Evolutionary conservation across 2,329 filamentous ascomycete species (phyloP), one percentile per base, ranked within the genome.

Genomic region (Fusarium sp.): DNA sequence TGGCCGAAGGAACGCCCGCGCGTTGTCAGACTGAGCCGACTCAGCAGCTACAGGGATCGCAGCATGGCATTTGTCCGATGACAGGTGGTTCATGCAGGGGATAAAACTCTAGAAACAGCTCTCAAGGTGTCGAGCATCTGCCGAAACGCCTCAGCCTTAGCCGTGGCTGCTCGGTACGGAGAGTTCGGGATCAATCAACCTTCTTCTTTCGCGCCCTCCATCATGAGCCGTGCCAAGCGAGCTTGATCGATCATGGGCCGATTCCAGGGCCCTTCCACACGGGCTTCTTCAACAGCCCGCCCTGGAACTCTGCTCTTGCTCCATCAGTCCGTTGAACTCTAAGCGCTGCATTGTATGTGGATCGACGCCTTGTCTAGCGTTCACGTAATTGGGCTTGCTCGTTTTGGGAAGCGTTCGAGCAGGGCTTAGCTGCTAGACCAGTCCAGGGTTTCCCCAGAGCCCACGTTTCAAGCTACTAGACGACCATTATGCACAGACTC

Each of bases 381-480:
- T 39, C 34, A 39, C 39, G 36, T 16, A 52, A 52, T 18, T 37
- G 50, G 28, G 23, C 36, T 53, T 53, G 11, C 50, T 53, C 4
- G 12, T 40, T 53, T 13, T 40, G 50, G 50, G 37, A 57, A 57
- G 31, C 27, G 31, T 15, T 28, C 43, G 15, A 27, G 37, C 52
- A 55, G 28, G 40, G 30, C 43, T 51, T 13, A 23, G 18, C 18
- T 23, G 18, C 36, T 44, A 39, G 36, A 8, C 47, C 23, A 37
- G 30, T 23, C 34, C 30, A 55, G 31, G 53, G 7, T 34, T 47
- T 30, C 53, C 53, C 53, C 53, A 34, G 53, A 57, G 41, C 28
- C 12, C 31, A 39, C 40, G 41, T 57, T 57, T 57, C 31, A 57
- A 48, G 53, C 53, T 57, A 57, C 43, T 57, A 47, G 11, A 48